These are phyloP conservation scores for Collybia sp. DNA, from an alignment of 768 basidiomycete genomes.

Conservation along the genomic window DNA sequence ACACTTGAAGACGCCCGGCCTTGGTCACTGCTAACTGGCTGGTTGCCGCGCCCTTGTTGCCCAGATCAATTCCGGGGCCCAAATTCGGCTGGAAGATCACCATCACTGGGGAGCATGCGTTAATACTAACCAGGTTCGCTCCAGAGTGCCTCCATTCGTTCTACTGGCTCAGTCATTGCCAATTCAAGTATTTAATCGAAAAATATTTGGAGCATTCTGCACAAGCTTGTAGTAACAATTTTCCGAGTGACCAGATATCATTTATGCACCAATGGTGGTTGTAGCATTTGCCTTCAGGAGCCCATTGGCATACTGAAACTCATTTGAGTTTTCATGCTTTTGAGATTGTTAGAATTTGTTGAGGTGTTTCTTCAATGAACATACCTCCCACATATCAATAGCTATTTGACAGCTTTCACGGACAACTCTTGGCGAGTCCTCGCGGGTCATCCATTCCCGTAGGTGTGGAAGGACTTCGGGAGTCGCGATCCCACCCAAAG, in stretches of 20 bases:
- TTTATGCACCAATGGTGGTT: not conserved
- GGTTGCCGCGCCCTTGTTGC: too few relatives aligned
- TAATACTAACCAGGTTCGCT: too few relatives aligned
- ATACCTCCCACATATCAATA: constrained; percentile 94
- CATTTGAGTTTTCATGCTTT: constrained; percentile 66
- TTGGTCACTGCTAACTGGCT: too few relatives aligned
- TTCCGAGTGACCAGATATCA: not conserved
- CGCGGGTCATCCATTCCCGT: constrained; percentile 75
- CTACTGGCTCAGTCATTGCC: too few relatives aligned
- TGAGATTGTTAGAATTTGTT: not conserved
- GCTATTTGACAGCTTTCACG: constrained; percentile 95
- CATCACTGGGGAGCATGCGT: too few relatives aligned
- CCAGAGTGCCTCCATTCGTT: too few relatives aligned
- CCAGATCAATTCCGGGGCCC: too few relatives aligned
- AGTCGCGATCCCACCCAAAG: constrained; percentile 94
- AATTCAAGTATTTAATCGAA: too few relatives aligned
- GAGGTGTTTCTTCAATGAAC: constrained; percentile 14
- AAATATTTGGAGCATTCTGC: too few relatives aligned
- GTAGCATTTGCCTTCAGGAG: constrained; percentile 3
- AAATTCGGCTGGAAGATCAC: too few relatives aligned
- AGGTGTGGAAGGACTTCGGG: constrained; percentile 87
- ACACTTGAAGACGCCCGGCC: too few relatives aligned
- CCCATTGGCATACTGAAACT: constrained; percentile 62
- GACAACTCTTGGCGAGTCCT: constrained; percentile 84
- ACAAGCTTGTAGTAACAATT: too few relatives aligned